Base-by-base conservation (phyloP, 2,329 filamentous ascomycete genomes). In the Pseudocercospora fijiensis region DNA sequence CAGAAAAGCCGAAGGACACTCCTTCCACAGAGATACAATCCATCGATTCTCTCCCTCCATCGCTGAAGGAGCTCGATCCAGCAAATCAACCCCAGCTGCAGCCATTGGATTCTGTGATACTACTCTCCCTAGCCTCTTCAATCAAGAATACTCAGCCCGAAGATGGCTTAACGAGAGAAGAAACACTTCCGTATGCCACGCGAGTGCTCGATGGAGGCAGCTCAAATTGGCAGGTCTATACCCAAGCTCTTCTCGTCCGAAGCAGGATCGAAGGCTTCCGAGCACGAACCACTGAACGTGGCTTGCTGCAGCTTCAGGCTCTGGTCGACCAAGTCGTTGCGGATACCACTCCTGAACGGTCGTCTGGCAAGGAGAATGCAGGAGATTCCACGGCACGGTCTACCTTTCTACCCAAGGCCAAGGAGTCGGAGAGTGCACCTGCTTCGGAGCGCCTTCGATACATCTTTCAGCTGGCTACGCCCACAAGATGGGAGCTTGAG, bases 201-300 rank as follows among this genome's bases (percentile, higher is more conserved):
- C 87, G 95, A 45, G 95, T 98, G 0, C 83, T 99, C 1, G 86
- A 90, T 8, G 92, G 95, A 65, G 93, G 94, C 70, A 90, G 90
- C 52, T 94, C 92, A 0, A 99, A 98, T 76, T 99, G 95, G 95
- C 95, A 98, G 76, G 89, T 97, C 33, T 98, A 98, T 75, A 97
- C 95, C 0, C 93, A 98, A 74, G 95, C 92, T 0, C 82, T 99
- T 8, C 83, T 99, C 0, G 90, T 98, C 1, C 86, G 95, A 51
- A 96, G 91, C 65, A 85, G 95, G 16, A 94, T 98, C 60, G 95
- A 99, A 77, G 84, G 93, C 0, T 93, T 96, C 77, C 86, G 87
- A 59, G 91, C 93, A 59, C 85, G 94, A 60, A 99, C 95, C 0
- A 84, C 96, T 41, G 95, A 99, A 78, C 84, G 95, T 64, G 91